These are phyloP conservation scores for Eragrostis curvula DNA, from an alignment of 176 grass and related monocot genomes.

Conservation along the genomic window DNA sequence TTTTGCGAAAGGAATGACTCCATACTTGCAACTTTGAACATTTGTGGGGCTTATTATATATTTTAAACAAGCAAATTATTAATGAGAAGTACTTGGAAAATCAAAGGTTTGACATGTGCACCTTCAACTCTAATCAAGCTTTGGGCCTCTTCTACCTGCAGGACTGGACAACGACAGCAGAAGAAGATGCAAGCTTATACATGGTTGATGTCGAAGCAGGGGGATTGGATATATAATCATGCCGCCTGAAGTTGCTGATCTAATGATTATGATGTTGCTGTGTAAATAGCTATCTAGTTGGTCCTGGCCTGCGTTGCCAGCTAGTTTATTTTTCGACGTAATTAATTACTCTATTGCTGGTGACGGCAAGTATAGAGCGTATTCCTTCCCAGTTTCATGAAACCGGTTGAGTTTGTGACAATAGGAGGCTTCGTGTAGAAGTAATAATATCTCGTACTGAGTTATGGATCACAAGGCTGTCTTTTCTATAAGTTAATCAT, in stretches of 20 bases:
- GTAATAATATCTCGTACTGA: neutral
- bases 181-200: conserved; percentile 13
- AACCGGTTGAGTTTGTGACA: conserved; percentile 15
- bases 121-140: conserved; percentile 15
- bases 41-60: neutral
- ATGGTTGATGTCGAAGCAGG: neutral
- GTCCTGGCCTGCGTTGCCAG: neutral
- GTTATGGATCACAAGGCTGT: neutral
- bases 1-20: too few species aligned
- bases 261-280: neutral
- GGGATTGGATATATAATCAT: neutral
- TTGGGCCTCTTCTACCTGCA: conserved; percentile 27
- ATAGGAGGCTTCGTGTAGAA: neutral
- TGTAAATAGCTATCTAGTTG: conserved; percentile 37
- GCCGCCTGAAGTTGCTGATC: neutral
- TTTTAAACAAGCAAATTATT: neutral
- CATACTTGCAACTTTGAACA: neutral
- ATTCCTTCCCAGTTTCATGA: neutral
- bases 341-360: neutral
- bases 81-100: neutral
- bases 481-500: neutral
- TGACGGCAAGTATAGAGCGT: conserved; percentile 12
- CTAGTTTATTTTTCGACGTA: conserved; percentile 24
- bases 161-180: neutral
- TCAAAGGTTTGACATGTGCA: neutral